Evolutionary conservation across 2,329 filamentous ascomycete genomes (phyloP).

Genomic region (Pezicula rhizophila): DNA sequence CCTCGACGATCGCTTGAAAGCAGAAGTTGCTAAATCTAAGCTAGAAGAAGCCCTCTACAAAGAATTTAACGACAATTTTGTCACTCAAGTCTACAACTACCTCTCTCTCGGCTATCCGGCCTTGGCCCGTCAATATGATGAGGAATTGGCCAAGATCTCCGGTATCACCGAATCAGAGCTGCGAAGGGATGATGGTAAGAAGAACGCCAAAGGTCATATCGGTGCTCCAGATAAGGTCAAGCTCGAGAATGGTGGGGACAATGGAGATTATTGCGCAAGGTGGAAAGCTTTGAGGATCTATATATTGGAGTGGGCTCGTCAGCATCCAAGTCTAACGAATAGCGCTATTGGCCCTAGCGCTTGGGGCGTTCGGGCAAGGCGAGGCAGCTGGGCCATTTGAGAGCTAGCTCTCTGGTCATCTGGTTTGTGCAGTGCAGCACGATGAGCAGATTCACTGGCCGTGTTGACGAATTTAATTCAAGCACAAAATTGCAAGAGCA

Average conservation of each 20-base stretch:
- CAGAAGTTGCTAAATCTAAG: conserved; percentile 20
- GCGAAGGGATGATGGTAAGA: conserved; percentile 60
- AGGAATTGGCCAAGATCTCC: conserved; percentile 78
- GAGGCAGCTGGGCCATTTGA: conserved; percentile 69
- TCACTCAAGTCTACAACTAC: conserved; percentile 97
- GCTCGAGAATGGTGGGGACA: conserved; percentile 30
- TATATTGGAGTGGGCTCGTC: conserved; percentile 82
- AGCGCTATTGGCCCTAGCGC: conserved; percentile 47
- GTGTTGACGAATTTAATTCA: too few species aligned
- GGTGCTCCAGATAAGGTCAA: conserved; percentile 42
- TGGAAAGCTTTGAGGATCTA: conserved; percentile 83
- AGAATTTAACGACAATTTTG: conserved; percentile 78
- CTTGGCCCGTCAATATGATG: conserved; percentile 75
- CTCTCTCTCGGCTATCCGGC: conserved; percentile 87
- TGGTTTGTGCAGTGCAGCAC: too few species aligned
- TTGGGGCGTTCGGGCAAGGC: conserved; percentile 62
- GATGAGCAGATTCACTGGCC: too few species aligned
- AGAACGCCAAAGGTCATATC: conserved; percentile 69
- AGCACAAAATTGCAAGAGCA: too few species aligned
- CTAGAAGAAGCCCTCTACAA: conserved; percentile 34
- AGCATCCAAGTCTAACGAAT: conserved; percentile 67
- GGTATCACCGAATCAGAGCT: conserved; percentile 64
- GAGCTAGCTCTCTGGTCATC: conserved; percentile 32
- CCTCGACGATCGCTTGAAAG: conserved; percentile 22
- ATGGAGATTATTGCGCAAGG: conserved; percentile 48